Evolutionary conservation across 306 rosid genomes (phyloP).

Genomic region (Lathyrus aphaca): DNA sequence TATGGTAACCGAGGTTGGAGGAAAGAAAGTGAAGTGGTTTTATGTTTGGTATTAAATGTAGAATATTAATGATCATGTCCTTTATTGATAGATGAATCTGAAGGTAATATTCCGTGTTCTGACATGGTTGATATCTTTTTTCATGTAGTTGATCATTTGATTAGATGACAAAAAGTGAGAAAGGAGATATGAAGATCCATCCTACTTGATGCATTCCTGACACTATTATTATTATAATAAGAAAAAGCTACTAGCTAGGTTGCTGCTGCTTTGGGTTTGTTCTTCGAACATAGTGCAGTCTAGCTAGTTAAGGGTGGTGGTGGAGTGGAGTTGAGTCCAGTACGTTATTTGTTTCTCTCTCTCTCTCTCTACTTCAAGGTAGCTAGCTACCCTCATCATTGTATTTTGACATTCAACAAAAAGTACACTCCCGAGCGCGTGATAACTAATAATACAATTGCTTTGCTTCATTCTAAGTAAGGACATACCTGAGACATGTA

Average conservation of each 20-base stretch:
- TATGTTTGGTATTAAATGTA: background rate
- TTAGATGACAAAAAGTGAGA: constrained; percentile 2
- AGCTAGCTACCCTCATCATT: constrained; percentile 9
- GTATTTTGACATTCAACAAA: background rate
- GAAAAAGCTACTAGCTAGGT: background rate
- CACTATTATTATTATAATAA: background rate
- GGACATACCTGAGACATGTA: too few relatives aligned
- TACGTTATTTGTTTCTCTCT: background rate
- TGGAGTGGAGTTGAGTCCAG: too few relatives aligned
- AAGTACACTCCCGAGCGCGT: constrained; percentile 3
- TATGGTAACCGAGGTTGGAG: background rate
- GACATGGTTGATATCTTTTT: background rate
- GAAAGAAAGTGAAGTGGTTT: background rate
- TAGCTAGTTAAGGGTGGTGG: background rate
- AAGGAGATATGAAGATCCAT: constrained; percentile 3
- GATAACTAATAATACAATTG: background rate
- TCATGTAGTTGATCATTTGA: background rate
- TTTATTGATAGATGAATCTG: background rate
- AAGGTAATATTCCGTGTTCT: constrained; percentile 3
- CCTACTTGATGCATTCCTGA: background rate
- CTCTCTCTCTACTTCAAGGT: background rate
- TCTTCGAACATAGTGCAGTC: background rate
- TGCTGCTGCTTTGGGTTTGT: background rate
- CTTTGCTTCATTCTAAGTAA: background rate
- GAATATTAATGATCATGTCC: background rate